These are phyloP conservation scores for Mycena maculata DNA, from an alignment of 768 basidiomycete species.

Conservation along the genomic window DNA sequence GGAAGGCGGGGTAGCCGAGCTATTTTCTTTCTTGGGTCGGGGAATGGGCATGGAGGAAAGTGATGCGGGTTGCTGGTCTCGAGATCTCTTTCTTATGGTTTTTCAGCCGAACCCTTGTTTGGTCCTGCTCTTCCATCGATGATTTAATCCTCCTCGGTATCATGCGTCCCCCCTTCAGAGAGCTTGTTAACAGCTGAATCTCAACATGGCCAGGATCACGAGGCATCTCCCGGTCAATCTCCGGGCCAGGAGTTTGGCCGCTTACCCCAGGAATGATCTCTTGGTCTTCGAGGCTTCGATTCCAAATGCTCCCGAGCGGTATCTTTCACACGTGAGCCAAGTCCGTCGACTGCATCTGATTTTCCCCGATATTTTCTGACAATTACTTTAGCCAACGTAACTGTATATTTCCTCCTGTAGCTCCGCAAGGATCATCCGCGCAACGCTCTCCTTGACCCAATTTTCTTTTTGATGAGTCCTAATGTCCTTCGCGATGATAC, in stretches of 20 bases:
- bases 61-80: constrained; percentile 39
- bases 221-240: constrained; percentile 57
- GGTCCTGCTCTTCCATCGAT: constrained; percentile 27
- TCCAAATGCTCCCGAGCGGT: constrained; percentile 19
- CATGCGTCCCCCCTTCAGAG: constrained; percentile 46
- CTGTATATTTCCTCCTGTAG: constrained; percentile 33
- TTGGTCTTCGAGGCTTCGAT: constrained; percentile 6
- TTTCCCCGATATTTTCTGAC: not conserved
- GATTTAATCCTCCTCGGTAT: constrained; percentile 7
- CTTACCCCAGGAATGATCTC: constrained; percentile 5
- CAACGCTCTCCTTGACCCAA: constrained; percentile 33
- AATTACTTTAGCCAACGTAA: not conserved
- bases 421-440: constrained; percentile 45
- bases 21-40: constrained; percentile 70
- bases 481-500: constrained; percentile 52
- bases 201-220: constrained; percentile 53
- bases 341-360: not conserved
- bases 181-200: constrained; percentile 30
- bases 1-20: constrained; percentile 72
- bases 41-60: constrained; percentile 69
- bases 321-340: constrained; percentile 33
- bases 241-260: constrained; percentile 54
- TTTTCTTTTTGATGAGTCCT: constrained; percentile 29
- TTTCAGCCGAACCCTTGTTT: constrained; percentile 45
- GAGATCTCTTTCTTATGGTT: constrained; percentile 16